These are phyloP conservation scores for Trifolium fragiferum DNA, from an alignment of 306 rosid species.

Conservation along the genomic window DNA sequence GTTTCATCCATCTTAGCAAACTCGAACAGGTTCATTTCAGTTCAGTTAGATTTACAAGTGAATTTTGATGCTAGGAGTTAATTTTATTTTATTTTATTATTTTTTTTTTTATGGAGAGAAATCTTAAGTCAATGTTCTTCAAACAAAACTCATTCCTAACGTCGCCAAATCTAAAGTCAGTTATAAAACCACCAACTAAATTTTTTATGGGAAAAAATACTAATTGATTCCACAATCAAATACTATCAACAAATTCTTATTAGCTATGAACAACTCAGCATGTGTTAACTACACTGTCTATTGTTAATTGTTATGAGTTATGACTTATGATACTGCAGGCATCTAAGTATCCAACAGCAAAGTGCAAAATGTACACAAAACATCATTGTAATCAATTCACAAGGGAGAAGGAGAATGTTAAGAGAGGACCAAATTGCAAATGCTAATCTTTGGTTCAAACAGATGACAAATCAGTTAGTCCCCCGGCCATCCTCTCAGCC, in stretches of 20 bases:
- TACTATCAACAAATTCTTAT: slow-evolving; percentile 23
- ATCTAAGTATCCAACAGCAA: not conserved
- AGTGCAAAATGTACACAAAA: slow-evolving; percentile 4
- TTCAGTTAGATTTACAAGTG: no score
- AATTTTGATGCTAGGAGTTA: no score
- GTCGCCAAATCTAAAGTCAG: no score
- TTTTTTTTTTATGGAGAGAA: no score
- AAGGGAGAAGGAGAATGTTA: slow-evolving; percentile 8
- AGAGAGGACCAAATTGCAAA: slow-evolving; percentile 11
- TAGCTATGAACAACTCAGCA: slow-evolving; percentile 4
- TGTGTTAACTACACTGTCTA: slow-evolving; percentile 7
- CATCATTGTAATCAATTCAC: slow-evolving; percentile 2
- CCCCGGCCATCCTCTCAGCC: slow-evolving; percentile 87
- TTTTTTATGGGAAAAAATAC: not conserved
- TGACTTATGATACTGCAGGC: not conserved
- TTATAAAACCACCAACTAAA: not conserved
- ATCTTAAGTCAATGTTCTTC: no score
- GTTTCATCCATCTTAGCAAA: slow-evolving; percentile 84
- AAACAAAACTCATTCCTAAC: no score
- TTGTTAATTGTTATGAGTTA: not conserved
- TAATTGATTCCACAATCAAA: not conserved
- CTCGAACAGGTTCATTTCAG: slow-evolving; percentile 66
- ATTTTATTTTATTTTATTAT: no score
- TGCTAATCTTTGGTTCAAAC: slow-evolving; percentile 9
- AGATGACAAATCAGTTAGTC: slow-evolving; percentile 52